phyloP scores from a whole-genome alignment of 2,329 filamentous ascomycete genomes.

The Ophiostoma montium region DNA sequence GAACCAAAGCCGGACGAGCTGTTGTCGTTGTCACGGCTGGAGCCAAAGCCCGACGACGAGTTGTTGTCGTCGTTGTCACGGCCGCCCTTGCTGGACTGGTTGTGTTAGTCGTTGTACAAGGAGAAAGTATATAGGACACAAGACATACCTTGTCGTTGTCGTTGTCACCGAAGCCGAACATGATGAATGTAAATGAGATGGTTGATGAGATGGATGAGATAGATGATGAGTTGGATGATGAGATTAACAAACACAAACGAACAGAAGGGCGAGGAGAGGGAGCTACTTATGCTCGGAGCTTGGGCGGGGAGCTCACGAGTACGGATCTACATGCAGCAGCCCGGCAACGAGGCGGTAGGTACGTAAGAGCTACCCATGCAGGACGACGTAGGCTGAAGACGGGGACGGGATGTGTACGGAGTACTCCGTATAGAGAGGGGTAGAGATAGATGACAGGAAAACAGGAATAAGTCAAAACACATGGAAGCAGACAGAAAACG shows the following conservation, averaged over 20 bases:
- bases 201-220: background rate
- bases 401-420: too few species aligned
- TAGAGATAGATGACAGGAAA: too few species aligned
- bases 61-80: background rate
- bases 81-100: constrained; percentile 14
- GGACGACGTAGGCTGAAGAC: too few species aligned
- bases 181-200: constrained; percentile 10
- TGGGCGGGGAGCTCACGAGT: background rate
- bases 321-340: too few species aligned
- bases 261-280: background rate
- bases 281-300: constrained; percentile 7
- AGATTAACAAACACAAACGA: background rate
- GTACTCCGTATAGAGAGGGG: too few species aligned
- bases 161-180: background rate
- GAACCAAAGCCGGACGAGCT: background rate
- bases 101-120: background rate
- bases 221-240: background rate
- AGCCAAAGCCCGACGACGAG: background rate
- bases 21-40: too few species aligned
- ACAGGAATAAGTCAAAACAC: too few species aligned
- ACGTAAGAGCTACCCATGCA: too few species aligned
- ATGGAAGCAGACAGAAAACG: too few species aligned
- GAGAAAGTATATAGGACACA: constrained; percentile 10
- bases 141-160: constrained; percentile 25
- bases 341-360: too few species aligned